These are phyloP conservation scores for Kingdonia uniflora DNA, from an alignment of 164 flowering plant genomes.

Conservation along the genomic window DNA sequence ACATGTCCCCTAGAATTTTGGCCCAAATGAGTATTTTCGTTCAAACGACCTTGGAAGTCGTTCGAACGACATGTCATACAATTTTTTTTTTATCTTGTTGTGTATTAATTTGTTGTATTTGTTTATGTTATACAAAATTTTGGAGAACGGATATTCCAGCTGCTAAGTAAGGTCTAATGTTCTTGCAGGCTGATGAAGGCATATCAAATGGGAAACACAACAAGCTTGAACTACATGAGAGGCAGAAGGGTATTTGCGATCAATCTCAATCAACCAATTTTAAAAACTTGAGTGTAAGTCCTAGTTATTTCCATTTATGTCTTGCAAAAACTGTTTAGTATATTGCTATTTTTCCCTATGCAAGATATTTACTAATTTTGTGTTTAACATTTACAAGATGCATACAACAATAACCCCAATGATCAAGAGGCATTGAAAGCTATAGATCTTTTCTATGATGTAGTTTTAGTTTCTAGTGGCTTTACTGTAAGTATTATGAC, in stretches of 20 bases:
- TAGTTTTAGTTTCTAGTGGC: constrained; percentile 71
- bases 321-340: neutral
- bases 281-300: constrained; percentile 43
- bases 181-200: constrained; percentile 73
- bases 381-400: constrained; percentile 35
- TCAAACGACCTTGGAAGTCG: too few relatives aligned
- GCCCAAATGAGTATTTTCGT: too few relatives aligned
- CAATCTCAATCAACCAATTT: constrained; percentile 72
- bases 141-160: too few relatives aligned
- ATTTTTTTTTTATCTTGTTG: too few relatives aligned
- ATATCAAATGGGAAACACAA: constrained; percentile 50
- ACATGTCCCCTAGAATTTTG: too few relatives aligned
- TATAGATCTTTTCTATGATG: constrained; percentile 61
- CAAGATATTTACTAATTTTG: neutral
- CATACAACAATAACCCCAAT: constrained; percentile 37
- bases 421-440: constrained; percentile 64
- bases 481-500: constrained; percentile 51
- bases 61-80: too few relatives aligned
- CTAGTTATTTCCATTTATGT: neutral
- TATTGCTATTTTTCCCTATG: neutral
- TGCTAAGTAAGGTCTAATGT: neutral
- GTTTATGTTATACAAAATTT: too few relatives aligned
- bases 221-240: constrained; percentile 68
- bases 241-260: constrained; percentile 84
- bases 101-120: too few relatives aligned